These are phyloP conservation scores for Clarireedia paspali DNA, from an alignment of 2,329 filamentous ascomycete genomes.

Conservation along the genomic window DNA sequence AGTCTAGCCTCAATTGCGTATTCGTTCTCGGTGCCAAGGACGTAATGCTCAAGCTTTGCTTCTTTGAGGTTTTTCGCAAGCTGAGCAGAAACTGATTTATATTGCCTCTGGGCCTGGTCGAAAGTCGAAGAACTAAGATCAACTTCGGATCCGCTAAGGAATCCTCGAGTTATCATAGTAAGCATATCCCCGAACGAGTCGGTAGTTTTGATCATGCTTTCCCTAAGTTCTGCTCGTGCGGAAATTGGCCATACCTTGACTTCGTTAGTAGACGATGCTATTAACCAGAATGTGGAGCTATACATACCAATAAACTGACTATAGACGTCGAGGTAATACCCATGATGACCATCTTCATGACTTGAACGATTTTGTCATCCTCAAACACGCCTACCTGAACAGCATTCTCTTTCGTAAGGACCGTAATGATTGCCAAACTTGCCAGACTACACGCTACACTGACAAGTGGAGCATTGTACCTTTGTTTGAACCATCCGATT, in stretches of 20 bases:
- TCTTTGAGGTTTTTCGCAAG: constrained; percentile 75
- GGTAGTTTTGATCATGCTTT: constrained; percentile 66
- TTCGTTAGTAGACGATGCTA: neutral
- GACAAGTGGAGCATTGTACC: constrained; percentile 67
- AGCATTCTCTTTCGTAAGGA: constrained; percentile 85
- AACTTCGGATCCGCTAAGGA: constrained; percentile 74
- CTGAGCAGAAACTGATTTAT: constrained; percentile 58
- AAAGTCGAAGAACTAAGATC: constrained; percentile 65
- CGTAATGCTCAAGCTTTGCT: constrained; percentile 82
- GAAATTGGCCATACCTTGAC: constrained; percentile 53
- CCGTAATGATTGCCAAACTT: constrained; percentile 80
- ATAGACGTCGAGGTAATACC: constrained; percentile 64
- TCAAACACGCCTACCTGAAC: constrained; percentile 78
- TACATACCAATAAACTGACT: constrained; percentile 64
- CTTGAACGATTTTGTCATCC: constrained; percentile 71
- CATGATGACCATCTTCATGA: constrained; percentile 77
- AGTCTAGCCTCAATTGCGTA: constrained; percentile 74
- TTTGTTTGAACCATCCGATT: constrained; percentile 81
- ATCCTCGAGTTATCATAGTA: constrained; percentile 72
- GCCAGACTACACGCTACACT: constrained; percentile 81
- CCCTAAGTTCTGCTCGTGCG: constrained; percentile 64
- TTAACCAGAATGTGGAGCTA: too few species aligned
- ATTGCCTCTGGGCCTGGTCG: constrained; percentile 50
- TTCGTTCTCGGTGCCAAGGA: constrained; percentile 69
- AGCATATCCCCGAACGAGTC: constrained; percentile 74